Percentiles rank a stretch among this genome's conserved stretches.
Evolutionary conservation across 2,329 filamentous ascomycete species (phyloP).

Genomic region (Arthrobotrys conoides): DNA sequence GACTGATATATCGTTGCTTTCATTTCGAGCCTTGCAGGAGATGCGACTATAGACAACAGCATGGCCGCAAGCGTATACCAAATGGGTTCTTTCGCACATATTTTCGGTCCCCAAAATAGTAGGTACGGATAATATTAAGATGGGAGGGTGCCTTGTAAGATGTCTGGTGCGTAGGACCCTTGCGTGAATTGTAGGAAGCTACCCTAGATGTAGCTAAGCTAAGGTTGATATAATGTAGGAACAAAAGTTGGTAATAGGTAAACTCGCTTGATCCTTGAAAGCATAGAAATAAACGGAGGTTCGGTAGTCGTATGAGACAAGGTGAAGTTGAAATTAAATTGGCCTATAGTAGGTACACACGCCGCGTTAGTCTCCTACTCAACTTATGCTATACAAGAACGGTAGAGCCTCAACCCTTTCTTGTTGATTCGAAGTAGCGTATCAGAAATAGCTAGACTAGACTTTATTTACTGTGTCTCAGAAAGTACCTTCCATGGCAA

Average conservation of each 20-base stretch:
- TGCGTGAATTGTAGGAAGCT: conserved; percentile 7
- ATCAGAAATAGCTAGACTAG: background rate
- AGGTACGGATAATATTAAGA: background rate
- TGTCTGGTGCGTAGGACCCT: background rate
- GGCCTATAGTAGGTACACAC: background rate
- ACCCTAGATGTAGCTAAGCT: background rate
- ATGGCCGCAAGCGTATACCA: conserved; percentile 32
- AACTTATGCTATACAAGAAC: background rate
- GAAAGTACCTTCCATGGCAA: background rate
- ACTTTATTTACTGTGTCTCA: background rate
- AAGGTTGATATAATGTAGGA: conserved; percentile 8
- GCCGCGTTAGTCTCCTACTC: background rate
- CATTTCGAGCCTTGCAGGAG: conserved; percentile 22
- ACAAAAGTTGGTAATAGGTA: background rate
- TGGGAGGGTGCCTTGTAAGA: background rate
- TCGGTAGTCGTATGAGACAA: conserved; percentile 5
- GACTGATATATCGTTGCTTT: background rate
- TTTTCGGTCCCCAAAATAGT: background rate
- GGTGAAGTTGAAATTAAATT: conserved; percentile 12
- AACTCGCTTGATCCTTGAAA: conserved; percentile 8
- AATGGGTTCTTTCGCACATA: conserved; percentile 43
- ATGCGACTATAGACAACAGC: conserved; percentile 17
- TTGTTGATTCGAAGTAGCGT: background rate
- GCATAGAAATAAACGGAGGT: background rate
- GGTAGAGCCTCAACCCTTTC: background rate